phyloP scores from a whole-genome alignment of 768 basidiomycete species.

The Suillus fuscotomentosus region DNA sequence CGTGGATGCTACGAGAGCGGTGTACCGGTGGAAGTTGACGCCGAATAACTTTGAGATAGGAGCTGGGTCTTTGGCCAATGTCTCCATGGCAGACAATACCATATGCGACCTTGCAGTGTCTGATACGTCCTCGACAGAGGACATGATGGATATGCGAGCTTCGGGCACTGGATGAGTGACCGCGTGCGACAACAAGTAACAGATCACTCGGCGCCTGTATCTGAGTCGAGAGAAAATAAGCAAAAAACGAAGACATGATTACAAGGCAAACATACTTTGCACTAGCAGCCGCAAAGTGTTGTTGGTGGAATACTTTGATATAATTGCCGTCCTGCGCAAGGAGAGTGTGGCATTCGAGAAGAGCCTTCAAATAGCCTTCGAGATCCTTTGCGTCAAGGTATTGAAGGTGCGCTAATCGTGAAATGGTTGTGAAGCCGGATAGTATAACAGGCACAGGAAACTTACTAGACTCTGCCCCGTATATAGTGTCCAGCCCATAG shows the following conservation, averaged over 20 bases:
- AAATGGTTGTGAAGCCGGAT: constrained; percentile 7
- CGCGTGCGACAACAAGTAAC: constrained; percentile 80
- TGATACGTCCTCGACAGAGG: constrained; percentile 37
- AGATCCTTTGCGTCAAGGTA: constrained; percentile 69
- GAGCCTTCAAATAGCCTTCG: constrained; percentile 51
- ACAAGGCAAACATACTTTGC: constrained; percentile 46
- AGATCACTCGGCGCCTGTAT: constrained; percentile 68
- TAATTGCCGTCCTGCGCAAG: constrained; percentile 59
- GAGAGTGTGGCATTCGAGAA: constrained; percentile 53
- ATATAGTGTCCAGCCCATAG: constrained; percentile 74
- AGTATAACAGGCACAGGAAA: constrained; percentile 6
- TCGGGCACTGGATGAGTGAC: constrained; percentile 48
- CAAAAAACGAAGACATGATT: neutral
- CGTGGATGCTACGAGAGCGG: constrained; percentile 38
- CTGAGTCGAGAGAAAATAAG: constrained; percentile 33
- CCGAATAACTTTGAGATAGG: constrained; percentile 36
- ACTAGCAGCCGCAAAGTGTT: constrained; percentile 46
- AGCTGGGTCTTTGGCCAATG: constrained; percentile 25
- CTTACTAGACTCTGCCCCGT: constrained; percentile 61
- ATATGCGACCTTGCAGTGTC: constrained; percentile 48
- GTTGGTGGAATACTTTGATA: constrained; percentile 57
- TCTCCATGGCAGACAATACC: constrained; percentile 57
- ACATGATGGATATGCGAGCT: constrained; percentile 56
- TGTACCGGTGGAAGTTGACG: constrained; percentile 33
- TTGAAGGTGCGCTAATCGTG: constrained; percentile 49